Evolutionary conservation across 1,284 basidiomycete species (phyloP).

Genomic region (Mycena citricolor): DNA sequence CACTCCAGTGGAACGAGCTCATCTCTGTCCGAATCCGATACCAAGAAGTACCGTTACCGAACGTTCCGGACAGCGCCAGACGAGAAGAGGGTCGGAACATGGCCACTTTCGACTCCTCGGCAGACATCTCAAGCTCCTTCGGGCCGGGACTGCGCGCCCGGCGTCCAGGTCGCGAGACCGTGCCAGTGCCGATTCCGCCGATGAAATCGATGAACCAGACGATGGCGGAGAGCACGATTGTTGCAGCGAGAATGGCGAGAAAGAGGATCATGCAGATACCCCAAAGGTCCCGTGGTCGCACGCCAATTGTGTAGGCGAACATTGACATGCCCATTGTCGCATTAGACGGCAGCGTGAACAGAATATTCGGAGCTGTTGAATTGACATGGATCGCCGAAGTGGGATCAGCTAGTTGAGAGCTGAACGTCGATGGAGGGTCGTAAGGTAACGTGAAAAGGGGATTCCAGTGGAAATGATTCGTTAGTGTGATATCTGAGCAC

Average conservation of each 20-base stretch:
- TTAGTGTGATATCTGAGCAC: conserved; percentile 72
- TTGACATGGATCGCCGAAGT: conserved; percentile 81
- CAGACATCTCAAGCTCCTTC: conserved; percentile 18
- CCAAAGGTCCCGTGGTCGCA: conserved; percentile 83
- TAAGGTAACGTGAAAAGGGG: conserved; percentile 61
- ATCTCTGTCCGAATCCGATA: conserved; percentile 61
- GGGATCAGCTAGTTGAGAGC: conserved; percentile 68
- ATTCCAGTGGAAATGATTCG: conserved; percentile 62
- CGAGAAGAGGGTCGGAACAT: conserved; percentile 37
- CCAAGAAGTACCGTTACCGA: conserved; percentile 43
- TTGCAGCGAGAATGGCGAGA: conserved; percentile 73
- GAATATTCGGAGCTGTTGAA: conserved; percentile 59
- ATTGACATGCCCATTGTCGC: conserved; percentile 69
- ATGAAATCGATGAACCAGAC: conserved; percentile 73
- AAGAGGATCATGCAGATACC: conserved; percentile 83
- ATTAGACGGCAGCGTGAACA: conserved; percentile 69
- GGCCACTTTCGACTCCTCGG: conserved; percentile 56
- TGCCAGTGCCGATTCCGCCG: conserved; percentile 40
- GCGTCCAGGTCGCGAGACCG: conserved; percentile 28
- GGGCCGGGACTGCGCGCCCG: conserved; percentile 53
- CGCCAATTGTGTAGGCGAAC: conserved; percentile 78
- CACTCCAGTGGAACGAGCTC: conserved; percentile 73
- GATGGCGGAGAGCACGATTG: conserved; percentile 66
- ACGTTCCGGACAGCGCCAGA: conserved; percentile 35
- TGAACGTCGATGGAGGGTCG: conserved; percentile 65